Conservation (phyloP, 306 rosid species). For the Medicago arabica region DNA sequence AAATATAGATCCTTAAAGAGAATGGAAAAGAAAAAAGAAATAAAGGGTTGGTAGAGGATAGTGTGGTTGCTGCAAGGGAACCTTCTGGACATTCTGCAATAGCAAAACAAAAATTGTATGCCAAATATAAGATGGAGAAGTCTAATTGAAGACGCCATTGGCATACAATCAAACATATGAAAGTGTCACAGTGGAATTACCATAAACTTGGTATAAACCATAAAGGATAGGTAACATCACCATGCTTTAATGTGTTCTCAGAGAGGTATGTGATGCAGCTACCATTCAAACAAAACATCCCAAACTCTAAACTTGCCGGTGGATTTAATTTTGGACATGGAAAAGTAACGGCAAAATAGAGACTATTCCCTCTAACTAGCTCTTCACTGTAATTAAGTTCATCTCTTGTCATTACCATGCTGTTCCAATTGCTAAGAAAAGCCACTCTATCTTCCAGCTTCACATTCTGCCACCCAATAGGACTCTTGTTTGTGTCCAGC, state of each 20-base stretch:
- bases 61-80: too few species aligned
- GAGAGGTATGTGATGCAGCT: not conserved
- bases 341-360: not conserved
- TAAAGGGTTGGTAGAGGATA: too few species aligned
- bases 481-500: not conserved
- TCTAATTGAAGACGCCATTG: too few species aligned
- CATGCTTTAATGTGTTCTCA: not conserved
- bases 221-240: not conserved
- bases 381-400: not conserved
- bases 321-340: not conserved
- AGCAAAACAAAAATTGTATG: too few species aligned
- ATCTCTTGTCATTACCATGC: not conserved
- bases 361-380: not conserved
- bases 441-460: not conserved
- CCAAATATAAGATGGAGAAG: too few species aligned
- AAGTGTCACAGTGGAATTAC: not conserved
- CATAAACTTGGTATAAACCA: constrained; percentile 15
- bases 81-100: too few species aligned
- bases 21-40: too few species aligned
- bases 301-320: not conserved
- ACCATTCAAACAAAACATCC: not conserved
- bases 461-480: not conserved
- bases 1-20: too few species aligned
- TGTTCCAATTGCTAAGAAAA: too few species aligned
- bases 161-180: too few species aligned